phyloP scores from a whole-genome alignment of 2,329 filamentous ascomycete species.

The Fusarium annulatum region DNA sequence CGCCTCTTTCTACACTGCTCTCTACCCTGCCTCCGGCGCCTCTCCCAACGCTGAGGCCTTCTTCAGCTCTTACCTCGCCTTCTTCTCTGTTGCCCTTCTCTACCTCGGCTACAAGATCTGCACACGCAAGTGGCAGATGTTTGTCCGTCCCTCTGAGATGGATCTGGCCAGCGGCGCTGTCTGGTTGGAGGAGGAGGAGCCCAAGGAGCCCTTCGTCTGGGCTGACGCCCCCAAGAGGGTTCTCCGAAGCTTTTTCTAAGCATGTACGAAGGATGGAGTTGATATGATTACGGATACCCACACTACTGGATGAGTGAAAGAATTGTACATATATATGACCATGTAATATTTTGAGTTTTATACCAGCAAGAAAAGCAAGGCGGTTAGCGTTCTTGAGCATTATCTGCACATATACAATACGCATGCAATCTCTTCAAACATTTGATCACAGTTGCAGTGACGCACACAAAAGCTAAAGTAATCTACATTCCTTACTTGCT shows the following conservation, averaged over 20 bases:
- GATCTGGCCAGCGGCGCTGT: slow-evolving; percentile 86
- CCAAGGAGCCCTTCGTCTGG: slow-evolving; percentile 77
- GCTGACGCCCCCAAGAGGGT: slow-evolving; percentile 53
- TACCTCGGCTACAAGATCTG: slow-evolving; percentile 82
- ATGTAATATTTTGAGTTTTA: slow-evolving; percentile 31
- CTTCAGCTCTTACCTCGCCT: slow-evolving; percentile 78
- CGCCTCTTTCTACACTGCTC: slow-evolving; percentile 83
- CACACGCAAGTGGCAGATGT: slow-evolving; percentile 67
- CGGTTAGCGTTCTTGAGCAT: slow-evolving; percentile 31
- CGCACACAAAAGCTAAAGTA: neutral
- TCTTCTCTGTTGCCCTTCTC: slow-evolving; percentile 73
- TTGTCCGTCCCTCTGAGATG: slow-evolving; percentile 78
- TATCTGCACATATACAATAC: slow-evolving; percentile 33
- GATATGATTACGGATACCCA: slow-evolving; percentile 39
- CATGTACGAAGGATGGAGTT: slow-evolving; percentile 9
- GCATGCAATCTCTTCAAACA: slow-evolving; percentile 6
- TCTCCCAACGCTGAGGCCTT: slow-evolving; percentile 77
- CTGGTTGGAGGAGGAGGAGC: slow-evolving; percentile 81
- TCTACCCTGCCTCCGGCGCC: slow-evolving; percentile 61
- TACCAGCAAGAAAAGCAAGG: slow-evolving; percentile 30
- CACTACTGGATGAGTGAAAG: slow-evolving; percentile 22
- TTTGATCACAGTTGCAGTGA: neutral
- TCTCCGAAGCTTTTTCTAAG: slow-evolving; percentile 39
- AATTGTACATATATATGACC: slow-evolving; percentile 27
- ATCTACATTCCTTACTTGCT: neutral